Evolutionary conservation across 331 rosid genomes (phyloP).

Genomic region (Quercus phellos): DNA sequence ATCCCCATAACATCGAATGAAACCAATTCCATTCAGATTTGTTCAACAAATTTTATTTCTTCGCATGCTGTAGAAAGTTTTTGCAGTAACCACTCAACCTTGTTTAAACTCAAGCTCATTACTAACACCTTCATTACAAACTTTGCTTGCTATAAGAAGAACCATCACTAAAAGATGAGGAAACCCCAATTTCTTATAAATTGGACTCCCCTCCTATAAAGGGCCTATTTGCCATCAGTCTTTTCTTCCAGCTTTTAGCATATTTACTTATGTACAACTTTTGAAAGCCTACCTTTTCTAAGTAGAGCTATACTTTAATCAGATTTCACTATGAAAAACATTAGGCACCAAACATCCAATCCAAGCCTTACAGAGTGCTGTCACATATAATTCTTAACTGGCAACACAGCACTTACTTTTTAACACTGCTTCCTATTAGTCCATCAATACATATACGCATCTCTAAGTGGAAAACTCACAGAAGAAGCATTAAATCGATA

Average conservation of each 20-base stretch:
- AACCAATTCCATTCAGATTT: neutral
- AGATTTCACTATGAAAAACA: neutral
- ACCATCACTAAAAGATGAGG: neutral
- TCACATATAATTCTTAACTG: neutral
- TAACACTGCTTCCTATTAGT: neutral
- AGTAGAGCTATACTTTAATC: too few relatives aligned
- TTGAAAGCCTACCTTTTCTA: neutral
- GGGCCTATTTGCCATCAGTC: too few relatives aligned
- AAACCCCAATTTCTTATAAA: neutral
- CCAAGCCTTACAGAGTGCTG: neutral
- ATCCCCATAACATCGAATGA: neutral
- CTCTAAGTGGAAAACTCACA: neutral
- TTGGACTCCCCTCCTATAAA: neutral
- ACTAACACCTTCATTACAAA: neutral
- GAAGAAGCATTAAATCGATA: neutral
- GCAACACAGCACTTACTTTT: neutral
- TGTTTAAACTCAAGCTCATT: neutral
- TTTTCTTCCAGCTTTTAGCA: too few relatives aligned
- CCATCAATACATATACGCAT: neutral
- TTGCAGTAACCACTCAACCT: too few relatives aligned
- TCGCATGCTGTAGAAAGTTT: neutral
- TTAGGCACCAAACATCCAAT: neutral
- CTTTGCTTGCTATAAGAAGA: neutral
- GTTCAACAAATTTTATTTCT: neutral
- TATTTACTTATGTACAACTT: too few relatives aligned